Conservation (phyloP, 805 yeast species). For the Sugiyamaella boreocaroliniensis region DNA sequence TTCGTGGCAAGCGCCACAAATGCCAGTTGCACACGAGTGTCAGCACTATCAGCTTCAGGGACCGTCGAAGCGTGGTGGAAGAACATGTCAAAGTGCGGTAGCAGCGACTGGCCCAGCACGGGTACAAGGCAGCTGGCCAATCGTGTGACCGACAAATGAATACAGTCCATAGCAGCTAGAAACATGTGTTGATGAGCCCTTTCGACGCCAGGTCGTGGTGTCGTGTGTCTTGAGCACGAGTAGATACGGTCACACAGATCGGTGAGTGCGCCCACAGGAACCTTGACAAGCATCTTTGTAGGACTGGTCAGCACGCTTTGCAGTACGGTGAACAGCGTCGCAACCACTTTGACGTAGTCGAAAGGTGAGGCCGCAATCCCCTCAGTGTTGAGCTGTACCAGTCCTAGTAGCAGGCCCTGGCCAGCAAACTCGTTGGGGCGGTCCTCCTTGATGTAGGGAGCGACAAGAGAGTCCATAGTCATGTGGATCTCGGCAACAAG, state of each 20-base stretch:
- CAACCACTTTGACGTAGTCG: conserved; percentile 1
- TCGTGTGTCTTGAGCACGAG: conserved; percentile 48
- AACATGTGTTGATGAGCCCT: conserved; percentile 48
- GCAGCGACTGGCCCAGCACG: conserved; percentile 39
- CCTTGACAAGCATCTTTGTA: conserved; percentile 48
- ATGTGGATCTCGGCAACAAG: conserved; percentile 25
- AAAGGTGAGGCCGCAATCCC: conserved; percentile 2
- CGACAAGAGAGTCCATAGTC: conserved; percentile 5
- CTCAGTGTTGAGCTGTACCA: not conserved
- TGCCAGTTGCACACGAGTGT: not conserved
- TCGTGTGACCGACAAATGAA: conserved; percentile 40
- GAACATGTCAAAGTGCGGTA: conserved; percentile 42
- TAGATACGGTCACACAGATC: conserved; percentile 47
- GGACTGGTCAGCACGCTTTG: conserved; percentile 42
- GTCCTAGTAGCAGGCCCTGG: not conserved
- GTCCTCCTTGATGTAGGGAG: conserved; percentile 14
- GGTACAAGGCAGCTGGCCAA: conserved; percentile 41
- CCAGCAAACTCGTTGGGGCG: not conserved
- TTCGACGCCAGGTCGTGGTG: conserved; percentile 29
- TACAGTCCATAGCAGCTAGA: conserved; percentile 39
- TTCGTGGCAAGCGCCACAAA: conserved; percentile 11
- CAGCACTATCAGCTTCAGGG: not conserved
- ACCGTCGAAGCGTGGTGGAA: conserved; percentile 21
- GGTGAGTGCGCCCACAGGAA: conserved; percentile 58
- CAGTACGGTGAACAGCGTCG: conserved; percentile 30